Evolutionary conservation across 1,284 basidiomycete genomes (phyloP), one percentile per base, ranked within the genome.

Genomic region (Cryptococcus amylolentus): DNA sequence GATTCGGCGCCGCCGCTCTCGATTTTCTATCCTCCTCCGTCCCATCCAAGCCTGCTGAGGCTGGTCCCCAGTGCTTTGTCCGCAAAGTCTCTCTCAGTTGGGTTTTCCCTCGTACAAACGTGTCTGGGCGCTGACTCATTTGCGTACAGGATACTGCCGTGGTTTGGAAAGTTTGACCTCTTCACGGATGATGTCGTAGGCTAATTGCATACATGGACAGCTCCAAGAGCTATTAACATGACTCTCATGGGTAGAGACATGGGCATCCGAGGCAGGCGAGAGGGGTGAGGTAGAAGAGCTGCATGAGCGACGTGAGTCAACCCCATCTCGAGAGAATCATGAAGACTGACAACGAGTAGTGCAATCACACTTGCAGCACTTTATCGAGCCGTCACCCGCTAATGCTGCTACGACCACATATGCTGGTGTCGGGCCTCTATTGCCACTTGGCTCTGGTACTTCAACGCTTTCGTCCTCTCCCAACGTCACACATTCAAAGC

Each of bases 41-140:
- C 88, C 4, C 81, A 86, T 16, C 77, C 82, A 0, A 82, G 88
- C 2, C 87, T 91, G 65, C 85, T 86, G 2, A 79, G 86, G 3
- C 78, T 98, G n/a, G 73, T 97, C 1, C 89, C 91, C 0, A 85
- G 89, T 60, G 91, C 93, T 56, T 79, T 96, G 18, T 87, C 90
- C 0, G 86, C 88, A 4, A 56, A 67, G 6, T 68, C 71, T 0
- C 47, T 77, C 3, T 60, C 66, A 4, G 74, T 77, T 23, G 14
- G n/a, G 20, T 12, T n/a, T n/a, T n/a, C n/a, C n/a, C n/a, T n/a
- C n/a, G n/a, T n/a, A n/a, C n/a, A n/a, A n/a, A n/a, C n/a, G n/a
- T n/a, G n/a, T n/a, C n/a, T n/a, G n/a, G n/a, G n/a, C n/a, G n/a
- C n/a, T n/a, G n/a, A n/a, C n/a, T n/a, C n/a, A n/a, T n/a, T n/a